Percentiles rank a stretch among this genome's conserved stretches.
Evolutionary conservation across 2,329 filamentous ascomycete genomes (phyloP).

Genomic region (Chaetomium strumarium): DNA sequence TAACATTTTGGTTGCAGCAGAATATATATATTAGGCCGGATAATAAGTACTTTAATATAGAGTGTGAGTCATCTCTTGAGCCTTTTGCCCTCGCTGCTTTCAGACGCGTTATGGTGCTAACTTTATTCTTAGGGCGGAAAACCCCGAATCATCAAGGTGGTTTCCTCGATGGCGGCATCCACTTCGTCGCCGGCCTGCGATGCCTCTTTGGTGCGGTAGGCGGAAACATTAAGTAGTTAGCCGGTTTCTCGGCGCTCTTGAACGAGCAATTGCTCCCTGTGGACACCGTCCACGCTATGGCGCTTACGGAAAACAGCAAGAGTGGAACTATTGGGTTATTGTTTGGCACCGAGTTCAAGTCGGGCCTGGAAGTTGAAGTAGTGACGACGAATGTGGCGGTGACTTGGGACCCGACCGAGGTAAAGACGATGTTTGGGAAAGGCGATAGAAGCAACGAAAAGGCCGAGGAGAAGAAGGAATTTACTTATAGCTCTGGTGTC

Average conservation of each 20-base stretch:
- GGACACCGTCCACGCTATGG: conserved; percentile 58
- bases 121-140: conserved; percentile 51
- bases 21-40: conserved; percentile 38
- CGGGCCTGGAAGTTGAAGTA: conserved; percentile 24
- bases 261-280: conserved; percentile 56
- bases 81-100: too few species aligned
- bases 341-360: conserved; percentile 31
- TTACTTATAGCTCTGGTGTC: conserved; percentile 25
- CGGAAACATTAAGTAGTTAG: conserved; percentile 41
- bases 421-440: conserved; percentile 19
- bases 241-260: conserved; percentile 50
- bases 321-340: conserved; percentile 26
- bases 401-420: conserved; percentile 21
- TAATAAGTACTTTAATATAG: conserved; percentile 46
- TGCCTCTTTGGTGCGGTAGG: conserved; percentile 47
- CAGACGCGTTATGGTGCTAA: too few species aligned
- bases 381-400: conserved; percentile 28
- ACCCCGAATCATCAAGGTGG: conserved; percentile 67
- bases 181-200: conserved; percentile 60
- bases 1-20: conserved; percentile 37
- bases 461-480: conserved; percentile 21
- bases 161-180: conserved; percentile 71
- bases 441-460: conserved; percentile 8
- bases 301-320: conserved; percentile 24
- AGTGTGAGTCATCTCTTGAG: conserved; percentile 31